Evolutionary conservation across 1,139 yeast species (phyloP).

Genomic region (Candida tunisiensis): DNA sequence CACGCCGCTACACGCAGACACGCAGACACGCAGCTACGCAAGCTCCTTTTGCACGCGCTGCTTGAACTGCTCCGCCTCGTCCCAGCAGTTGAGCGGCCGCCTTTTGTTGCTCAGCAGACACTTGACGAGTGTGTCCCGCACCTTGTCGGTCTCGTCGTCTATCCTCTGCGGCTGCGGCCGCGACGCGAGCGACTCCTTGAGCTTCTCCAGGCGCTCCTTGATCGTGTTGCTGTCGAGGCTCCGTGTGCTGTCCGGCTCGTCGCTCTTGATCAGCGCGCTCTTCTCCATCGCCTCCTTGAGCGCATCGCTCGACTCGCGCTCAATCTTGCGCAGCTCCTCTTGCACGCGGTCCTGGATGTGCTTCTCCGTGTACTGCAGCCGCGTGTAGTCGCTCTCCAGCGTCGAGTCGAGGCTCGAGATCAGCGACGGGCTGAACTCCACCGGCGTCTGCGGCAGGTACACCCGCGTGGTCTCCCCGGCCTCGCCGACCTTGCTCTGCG

Average conservation of each 20-base stretch:
- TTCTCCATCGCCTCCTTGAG: slow-evolving; percentile 28
- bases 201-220: slow-evolving; percentile 30
- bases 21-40: too few species aligned
- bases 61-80: slow-evolving; percentile 40
- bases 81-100: slow-evolving; percentile 76
- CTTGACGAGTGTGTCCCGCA: slow-evolving; percentile 40
- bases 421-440: slow-evolving; percentile 55
- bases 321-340: slow-evolving; percentile 44
- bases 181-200: slow-evolving; percentile 22
- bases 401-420: slow-evolving; percentile 55
- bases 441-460: slow-evolving; percentile 44
- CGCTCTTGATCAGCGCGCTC: slow-evolving; percentile 11
- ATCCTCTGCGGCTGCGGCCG: slow-evolving; percentile 21
- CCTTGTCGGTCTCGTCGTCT: slow-evolving; percentile 21
- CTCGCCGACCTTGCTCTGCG: too few species aligned
- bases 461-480: slow-evolving; percentile 10
- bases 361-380: slow-evolving; percentile 65
- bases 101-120: slow-evolving; percentile 60
- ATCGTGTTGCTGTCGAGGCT: slow-evolving; percentile 15
- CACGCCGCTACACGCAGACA: too few species aligned
- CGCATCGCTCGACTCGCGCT: slow-evolving; percentile 36
- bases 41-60: slow-evolving; percentile 4
- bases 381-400: slow-evolving; percentile 62
- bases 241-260: slow-evolving; percentile 13
- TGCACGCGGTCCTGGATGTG: slow-evolving; percentile 65